phyloP scores from a whole-genome alignment of 345 rosid genomes.

The Populus simonii region DNA sequence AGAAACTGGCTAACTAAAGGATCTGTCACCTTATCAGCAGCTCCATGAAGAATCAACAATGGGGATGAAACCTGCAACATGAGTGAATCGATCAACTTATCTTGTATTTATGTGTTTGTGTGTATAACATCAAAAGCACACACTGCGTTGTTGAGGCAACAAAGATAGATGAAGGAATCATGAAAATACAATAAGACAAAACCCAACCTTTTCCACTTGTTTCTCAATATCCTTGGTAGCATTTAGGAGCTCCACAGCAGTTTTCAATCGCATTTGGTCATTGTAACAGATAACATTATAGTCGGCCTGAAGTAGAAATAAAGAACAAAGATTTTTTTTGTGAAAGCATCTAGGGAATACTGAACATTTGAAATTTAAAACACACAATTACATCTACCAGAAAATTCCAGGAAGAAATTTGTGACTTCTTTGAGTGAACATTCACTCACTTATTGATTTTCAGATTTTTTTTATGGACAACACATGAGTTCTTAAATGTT shows the following conservation, averaged over 20 bases:
- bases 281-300: slow-evolving; percentile 76
- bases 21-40: slow-evolving; percentile 84
- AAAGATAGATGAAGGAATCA: neutral
- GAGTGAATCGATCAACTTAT: neutral
- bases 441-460: neutral
- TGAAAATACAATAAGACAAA: neutral
- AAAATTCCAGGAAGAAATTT: neutral
- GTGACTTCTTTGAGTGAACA: neutral
- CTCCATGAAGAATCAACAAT: slow-evolving; percentile 82
- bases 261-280: slow-evolving; percentile 54
- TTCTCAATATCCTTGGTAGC: slow-evolving; percentile 74
- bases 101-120: neutral
- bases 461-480: neutral
- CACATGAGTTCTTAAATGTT: neutral
- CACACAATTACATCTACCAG: neutral
- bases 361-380: neutral
- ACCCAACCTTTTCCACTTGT: slow-evolving; percentile 53
- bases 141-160: neutral
- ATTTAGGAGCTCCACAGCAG: slow-evolving; percentile 73
- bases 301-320: slow-evolving; percentile 44
- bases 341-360: neutral
- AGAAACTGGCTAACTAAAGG: slow-evolving; percentile 77
- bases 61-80: slow-evolving; percentile 74
- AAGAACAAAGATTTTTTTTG: slow-evolving; percentile 2
- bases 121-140: neutral